phyloP scores from a whole-genome alignment of 1,139 yeast species.

The Geotrichum histeridarum region DNA sequence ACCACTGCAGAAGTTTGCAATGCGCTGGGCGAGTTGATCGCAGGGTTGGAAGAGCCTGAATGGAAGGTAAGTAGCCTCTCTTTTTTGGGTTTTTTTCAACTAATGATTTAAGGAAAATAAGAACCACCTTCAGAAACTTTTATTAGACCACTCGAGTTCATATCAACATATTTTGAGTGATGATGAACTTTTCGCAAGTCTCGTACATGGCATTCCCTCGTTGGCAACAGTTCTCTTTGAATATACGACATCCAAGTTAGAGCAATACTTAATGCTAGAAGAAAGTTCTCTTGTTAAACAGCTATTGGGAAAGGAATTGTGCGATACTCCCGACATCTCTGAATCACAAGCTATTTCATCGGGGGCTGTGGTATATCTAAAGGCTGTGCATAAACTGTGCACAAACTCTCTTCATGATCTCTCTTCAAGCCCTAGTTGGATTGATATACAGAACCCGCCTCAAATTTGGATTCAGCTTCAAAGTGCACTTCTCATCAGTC shows the following conservation, averaged over 20 bases:
- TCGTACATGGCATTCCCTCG: slow-evolving; percentile 17
- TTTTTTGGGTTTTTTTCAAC: too few species aligned
- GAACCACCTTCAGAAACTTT: too few species aligned
- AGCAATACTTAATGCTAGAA: slow-evolving; percentile 9
- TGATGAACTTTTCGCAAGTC: too few species aligned
- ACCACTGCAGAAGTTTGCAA: not conserved
- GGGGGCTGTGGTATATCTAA: slow-evolving; percentile 6
- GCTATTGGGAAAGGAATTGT: not conserved
- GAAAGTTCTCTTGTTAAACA: slow-evolving; percentile 12
- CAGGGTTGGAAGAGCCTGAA: too few species aligned
- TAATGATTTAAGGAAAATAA: too few species aligned
- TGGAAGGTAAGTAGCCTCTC: too few species aligned
- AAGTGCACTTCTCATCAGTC: slow-evolving; percentile 11
- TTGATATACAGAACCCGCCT: not conserved
- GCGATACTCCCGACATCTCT: too few species aligned
- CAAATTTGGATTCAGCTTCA: slow-evolving; percentile 5
- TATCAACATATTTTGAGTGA: too few species aligned
- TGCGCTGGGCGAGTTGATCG: not conserved
- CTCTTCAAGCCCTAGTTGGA: not conserved
- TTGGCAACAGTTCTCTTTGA: slow-evolving; percentile 11
- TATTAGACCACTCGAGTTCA: too few species aligned
- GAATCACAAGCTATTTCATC: too few species aligned
- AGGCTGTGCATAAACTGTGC: slow-evolving; percentile 11
- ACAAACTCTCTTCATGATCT: not conserved
- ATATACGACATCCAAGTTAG: slow-evolving; percentile 7